These are phyloP conservation scores for Aureobasidium namibiae DNA, from an alignment of 2,329 filamentous ascomycete genomes.

Conservation along the genomic window DNA sequence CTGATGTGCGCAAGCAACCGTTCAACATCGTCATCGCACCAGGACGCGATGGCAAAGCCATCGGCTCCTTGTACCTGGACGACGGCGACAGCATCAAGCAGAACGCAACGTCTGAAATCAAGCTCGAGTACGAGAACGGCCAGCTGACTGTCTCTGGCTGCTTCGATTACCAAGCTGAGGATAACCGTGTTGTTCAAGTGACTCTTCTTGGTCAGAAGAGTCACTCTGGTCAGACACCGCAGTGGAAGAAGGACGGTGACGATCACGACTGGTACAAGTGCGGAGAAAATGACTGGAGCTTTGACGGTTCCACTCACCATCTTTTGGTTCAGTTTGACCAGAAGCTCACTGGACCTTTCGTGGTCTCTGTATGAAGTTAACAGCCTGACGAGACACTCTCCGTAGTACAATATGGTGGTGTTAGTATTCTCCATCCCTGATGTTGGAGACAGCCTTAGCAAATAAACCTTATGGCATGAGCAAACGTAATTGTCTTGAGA, in stretches of 20 bases:
- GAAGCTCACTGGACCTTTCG: neutral
- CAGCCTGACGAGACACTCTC: neutral
- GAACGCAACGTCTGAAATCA: slow-evolving; percentile 45
- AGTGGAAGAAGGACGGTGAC: neutral
- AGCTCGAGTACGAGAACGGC: slow-evolving; percentile 49
- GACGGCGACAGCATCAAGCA: slow-evolving; percentile 65
- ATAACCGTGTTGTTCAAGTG: neutral
- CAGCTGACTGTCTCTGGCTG: slow-evolving; percentile 31
- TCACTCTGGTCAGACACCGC: neutral
- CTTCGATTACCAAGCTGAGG: slow-evolving; percentile 11
- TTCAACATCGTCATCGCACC: slow-evolving; percentile 67
- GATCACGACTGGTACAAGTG: neutral
- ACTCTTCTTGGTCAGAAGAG: neutral
- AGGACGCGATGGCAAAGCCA: slow-evolving; percentile 52
- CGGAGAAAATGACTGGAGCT: neutral
- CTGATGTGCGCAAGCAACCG: slow-evolving; percentile 53
- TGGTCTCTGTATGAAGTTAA: neutral
- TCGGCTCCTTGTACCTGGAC: slow-evolving; percentile 65
- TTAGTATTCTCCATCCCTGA: too few species aligned
- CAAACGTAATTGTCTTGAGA: too few species aligned
- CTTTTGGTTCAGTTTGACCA: neutral
- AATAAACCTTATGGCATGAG: neutral
- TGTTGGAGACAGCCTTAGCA: neutral
- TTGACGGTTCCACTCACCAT: neutral
- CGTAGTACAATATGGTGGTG: too few species aligned